These are phyloP conservation scores for Tolypocladium ovalisporum DNA, from an alignment of 2,329 filamentous ascomycete species.

Conservation along the genomic window DNA sequence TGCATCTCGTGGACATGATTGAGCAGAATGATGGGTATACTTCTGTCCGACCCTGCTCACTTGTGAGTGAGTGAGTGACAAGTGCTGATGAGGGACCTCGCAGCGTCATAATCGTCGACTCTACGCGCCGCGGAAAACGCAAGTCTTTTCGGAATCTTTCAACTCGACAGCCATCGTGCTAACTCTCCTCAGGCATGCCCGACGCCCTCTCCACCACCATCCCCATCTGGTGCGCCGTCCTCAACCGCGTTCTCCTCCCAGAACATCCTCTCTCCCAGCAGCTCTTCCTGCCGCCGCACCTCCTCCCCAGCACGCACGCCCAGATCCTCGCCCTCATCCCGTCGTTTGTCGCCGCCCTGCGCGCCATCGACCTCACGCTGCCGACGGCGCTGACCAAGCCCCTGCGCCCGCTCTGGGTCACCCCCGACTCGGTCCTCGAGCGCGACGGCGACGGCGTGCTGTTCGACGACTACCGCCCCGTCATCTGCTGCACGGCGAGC, in stretches of 20 bases:
- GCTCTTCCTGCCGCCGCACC: constrained; percentile 61
- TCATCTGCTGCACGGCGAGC: constrained; percentile 82
- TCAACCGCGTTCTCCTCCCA: constrained; percentile 73
- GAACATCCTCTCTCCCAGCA: constrained; percentile 30
- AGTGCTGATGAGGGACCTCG: not conserved
- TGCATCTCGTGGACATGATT: constrained; percentile 65
- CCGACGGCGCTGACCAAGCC: constrained; percentile 54
- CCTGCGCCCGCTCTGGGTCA: constrained; percentile 70
- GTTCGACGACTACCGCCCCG: constrained; percentile 52
- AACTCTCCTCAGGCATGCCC: constrained; percentile 55
- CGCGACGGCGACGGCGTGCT: constrained; percentile 13
- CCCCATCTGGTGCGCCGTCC: constrained; percentile 83
- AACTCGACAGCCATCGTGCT: constrained; percentile 4
- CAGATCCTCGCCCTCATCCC: constrained; percentile 59
- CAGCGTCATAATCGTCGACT: constrained; percentile 79
- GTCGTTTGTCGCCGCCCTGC: constrained; percentile 40
- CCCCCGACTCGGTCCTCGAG: constrained; percentile 46
- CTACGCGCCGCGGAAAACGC: constrained; percentile 82
- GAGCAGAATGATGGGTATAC: constrained; percentile 54
- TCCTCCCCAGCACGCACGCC: constrained; percentile 60
- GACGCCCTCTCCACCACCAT: constrained; percentile 91
- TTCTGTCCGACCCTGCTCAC: not conserved
- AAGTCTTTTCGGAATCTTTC: constrained; percentile 15
- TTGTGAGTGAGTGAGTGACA: not conserved
- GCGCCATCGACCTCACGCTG: constrained; percentile 47